phyloP scores from a whole-genome alignment of 225 moss, liverwort and hornwort genomes.

The Anthoceros angustus region DNA sequence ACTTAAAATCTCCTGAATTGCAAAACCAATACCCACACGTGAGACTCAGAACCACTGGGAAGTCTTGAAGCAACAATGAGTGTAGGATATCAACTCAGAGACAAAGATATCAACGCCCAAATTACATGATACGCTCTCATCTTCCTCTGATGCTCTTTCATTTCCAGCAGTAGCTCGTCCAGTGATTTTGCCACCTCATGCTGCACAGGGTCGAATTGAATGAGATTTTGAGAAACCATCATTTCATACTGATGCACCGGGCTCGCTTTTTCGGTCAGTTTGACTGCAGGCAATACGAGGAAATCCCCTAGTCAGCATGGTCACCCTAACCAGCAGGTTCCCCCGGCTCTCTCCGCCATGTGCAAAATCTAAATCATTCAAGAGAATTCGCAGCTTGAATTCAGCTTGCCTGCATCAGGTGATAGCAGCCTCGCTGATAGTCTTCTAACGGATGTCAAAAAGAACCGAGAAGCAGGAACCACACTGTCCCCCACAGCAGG shows the following conservation, averaged over 20 bases:
- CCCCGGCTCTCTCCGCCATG: background rate
- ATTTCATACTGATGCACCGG: slow-evolving; percentile 22
- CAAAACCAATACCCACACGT: background rate
- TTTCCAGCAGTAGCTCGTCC: slow-evolving; percentile 23
- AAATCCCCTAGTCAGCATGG: background rate
- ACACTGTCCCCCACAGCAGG: background rate
- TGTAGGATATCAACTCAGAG: no score
- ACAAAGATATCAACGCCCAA: background rate
- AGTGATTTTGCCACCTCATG: slow-evolving; percentile 25
- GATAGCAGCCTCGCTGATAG: background rate
- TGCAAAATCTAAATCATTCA: background rate
- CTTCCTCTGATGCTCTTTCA: slow-evolving; percentile 25
- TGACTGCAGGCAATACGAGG: background rate
- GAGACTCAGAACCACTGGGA: background rate
- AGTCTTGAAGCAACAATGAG: no score
- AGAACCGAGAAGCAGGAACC: background rate
- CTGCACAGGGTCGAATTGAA: slow-evolving; percentile 28
- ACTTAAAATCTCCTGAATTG: slow-evolving; percentile 15
- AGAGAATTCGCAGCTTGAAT: background rate
- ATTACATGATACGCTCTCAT: slow-evolving; percentile 34
- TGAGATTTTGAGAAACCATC: slow-evolving; percentile 26
- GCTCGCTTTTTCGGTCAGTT: slow-evolving; percentile 13
- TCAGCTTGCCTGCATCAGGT: background rate
- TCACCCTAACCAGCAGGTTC: background rate
- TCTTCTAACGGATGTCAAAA: background rate